phyloP scores from a whole-genome alignment of 352 stramenopile species.

The Peronospora tabacina region DNA sequence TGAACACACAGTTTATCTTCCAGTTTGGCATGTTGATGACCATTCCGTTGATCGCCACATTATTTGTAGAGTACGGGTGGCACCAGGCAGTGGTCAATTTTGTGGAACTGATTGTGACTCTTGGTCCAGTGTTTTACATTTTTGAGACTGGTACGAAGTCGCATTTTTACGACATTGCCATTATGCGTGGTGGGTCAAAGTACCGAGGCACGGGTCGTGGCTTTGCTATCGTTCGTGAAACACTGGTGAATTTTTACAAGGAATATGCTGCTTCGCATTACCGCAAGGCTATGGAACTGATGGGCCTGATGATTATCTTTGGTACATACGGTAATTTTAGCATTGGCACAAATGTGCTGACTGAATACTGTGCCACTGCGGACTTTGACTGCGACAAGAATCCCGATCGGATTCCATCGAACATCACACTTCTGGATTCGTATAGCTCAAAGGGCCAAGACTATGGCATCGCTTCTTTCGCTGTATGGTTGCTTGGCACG shows the following conservation, averaged over 20 bases:
- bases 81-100: constrained; percentile 76
- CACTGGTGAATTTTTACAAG: constrained; percentile 81
- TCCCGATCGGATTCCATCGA: constrained; percentile 47
- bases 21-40: constrained; percentile 87
- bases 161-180: constrained; percentile 80
- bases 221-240: constrained; percentile 82
- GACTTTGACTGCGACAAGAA: constrained; percentile 43
- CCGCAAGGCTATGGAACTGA: constrained; percentile 69
- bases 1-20: constrained; percentile 86
- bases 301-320: constrained; percentile 80
- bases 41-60: constrained; percentile 72
- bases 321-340: constrained; percentile 68
- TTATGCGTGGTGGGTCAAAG: constrained; percentile 83
- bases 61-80: constrained; percentile 82
- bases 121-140: constrained; percentile 84
- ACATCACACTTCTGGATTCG: constrained; percentile 61
- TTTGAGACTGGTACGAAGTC: constrained; percentile 83
- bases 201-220: constrained; percentile 78
- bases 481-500: constrained; percentile 72
- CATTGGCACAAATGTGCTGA: constrained; percentile 49
- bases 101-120: constrained; percentile 69
- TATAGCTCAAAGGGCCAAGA: constrained; percentile 84
- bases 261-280: constrained; percentile 82
- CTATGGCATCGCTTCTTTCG: constrained; percentile 84
- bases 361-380: constrained; percentile 51